phyloP scores from a whole-genome alignment of 371 early-diverging fungal genomes.

The Choanephora cucurbitarum region DNA sequence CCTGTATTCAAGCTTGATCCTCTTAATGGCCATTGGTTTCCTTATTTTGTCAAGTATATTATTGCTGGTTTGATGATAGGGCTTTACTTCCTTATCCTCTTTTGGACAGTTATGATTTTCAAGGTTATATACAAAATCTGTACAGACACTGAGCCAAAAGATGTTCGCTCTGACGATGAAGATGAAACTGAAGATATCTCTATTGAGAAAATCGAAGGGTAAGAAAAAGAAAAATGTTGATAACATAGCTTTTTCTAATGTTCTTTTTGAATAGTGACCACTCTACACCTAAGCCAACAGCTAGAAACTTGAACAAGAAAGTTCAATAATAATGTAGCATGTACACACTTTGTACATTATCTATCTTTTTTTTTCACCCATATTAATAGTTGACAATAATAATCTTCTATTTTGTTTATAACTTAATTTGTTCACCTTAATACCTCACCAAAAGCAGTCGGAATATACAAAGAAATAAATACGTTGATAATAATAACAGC shows the following conservation, averaged over 20 bases:
- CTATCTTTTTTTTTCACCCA: background rate
- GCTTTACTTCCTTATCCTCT: constrained; percentile 52
- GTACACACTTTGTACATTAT: background rate
- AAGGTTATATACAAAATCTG: constrained; percentile 62
- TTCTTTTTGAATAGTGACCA: constrained; percentile 19
- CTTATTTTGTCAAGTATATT: constrained; percentile 49
- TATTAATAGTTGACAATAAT: background rate
- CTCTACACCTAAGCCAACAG: constrained; percentile 17
- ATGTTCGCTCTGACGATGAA: constrained; percentile 67
- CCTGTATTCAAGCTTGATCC: constrained; percentile 47
- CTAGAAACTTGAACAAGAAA: constrained; percentile 10
- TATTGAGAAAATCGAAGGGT: constrained; percentile 35
- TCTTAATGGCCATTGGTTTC: constrained; percentile 48
- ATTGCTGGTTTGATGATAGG: constrained; percentile 51
- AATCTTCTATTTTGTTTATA: background rate
- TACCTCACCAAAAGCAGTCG: background rate
- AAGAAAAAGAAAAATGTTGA: no score
- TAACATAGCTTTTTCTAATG: constrained; percentile 4
- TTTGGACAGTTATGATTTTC: constrained; percentile 68
- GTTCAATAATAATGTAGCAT: constrained; percentile 7
- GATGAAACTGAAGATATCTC: constrained; percentile 36
- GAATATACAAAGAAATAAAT: background rate
- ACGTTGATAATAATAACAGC: background rate
- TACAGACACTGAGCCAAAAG: constrained; percentile 56
- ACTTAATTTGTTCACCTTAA: background rate